Percentiles rank a stretch among this genome's conserved stretches.
Conservation (phyloP, 495 filamentous ascomycete genomes). For the Oidiodendron maius region DNA sequence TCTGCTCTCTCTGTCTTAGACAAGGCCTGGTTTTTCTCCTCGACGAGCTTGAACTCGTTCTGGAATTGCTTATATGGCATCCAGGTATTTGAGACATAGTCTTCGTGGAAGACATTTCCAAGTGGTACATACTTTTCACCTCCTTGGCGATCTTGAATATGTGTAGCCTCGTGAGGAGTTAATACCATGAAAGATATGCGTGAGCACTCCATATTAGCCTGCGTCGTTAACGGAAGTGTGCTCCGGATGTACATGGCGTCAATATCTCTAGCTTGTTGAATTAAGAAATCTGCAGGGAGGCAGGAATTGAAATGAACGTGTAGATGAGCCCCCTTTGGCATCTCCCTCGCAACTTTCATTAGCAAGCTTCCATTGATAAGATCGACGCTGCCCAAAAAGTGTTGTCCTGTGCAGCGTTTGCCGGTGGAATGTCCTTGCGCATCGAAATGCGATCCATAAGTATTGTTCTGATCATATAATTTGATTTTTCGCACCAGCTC, state of each 20-base stretch:
- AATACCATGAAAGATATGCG: conserved; percentile 45
- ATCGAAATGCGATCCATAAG: conserved; percentile 11
- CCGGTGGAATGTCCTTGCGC: conserved; percentile 3
- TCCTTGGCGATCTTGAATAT: conserved; percentile 7
- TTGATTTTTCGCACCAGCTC: conserved; percentile 17
- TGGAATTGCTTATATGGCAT: conserved; percentile 22
- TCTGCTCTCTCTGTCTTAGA: conserved; percentile 11
- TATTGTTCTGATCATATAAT: conserved; percentile 14
- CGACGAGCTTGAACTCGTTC: conserved; percentile 8
- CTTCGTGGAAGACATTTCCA: conserved; percentile 9
- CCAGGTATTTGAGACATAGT: conserved; percentile 17
- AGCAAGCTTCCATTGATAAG: conserved; percentile 39
- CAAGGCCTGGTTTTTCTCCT: conserved; percentile 6
- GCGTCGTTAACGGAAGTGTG: conserved; percentile 26
- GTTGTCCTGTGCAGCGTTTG: conserved; percentile 28
- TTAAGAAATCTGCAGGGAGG: conserved; percentile 39
- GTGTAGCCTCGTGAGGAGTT: conserved; percentile 18
- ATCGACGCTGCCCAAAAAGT: conserved; percentile 41
- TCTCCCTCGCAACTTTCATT: conserved; percentile 31
- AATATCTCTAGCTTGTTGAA: conserved; percentile 43
- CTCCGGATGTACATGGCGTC: conserved; percentile 47
- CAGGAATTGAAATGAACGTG: conserved; percentile 55
- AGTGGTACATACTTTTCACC: conserved; percentile 3
- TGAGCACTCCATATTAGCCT: conserved; percentile 30
- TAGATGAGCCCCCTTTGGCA: conserved; percentile 51